phyloP scores from a whole-genome alignment of 805 yeast species.

The Metschnikowia aberdeeniae region DNA sequence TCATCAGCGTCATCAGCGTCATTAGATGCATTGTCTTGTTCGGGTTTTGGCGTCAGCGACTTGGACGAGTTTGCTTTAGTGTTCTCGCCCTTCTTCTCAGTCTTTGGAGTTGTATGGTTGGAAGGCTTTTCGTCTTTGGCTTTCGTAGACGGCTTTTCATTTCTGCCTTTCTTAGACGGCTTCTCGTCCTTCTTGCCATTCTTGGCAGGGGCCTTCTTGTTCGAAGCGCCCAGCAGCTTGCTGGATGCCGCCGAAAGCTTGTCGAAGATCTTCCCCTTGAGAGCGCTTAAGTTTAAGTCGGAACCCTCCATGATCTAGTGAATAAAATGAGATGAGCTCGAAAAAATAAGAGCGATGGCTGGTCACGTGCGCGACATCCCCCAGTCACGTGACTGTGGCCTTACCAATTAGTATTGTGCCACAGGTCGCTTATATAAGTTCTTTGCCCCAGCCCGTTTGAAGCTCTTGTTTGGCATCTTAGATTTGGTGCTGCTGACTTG shows the following conservation, averaged over 20 bases:
- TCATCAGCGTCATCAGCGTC: conserved; percentile 29
- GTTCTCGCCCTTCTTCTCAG: conserved; percentile 19
- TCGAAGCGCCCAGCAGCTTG: not conserved
- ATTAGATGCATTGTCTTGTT: conserved; percentile 6
- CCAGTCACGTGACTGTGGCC: not conserved
- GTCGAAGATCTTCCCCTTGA: conserved; percentile 60
- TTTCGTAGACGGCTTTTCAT: not conserved
- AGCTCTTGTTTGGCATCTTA: no score
- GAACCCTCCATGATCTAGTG: conserved; percentile 38
- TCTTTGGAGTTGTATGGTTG: conserved; percentile 9
- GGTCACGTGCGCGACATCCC: not conserved
- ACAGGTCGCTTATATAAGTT: not conserved
- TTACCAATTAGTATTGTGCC: not conserved
- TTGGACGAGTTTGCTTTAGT: conserved; percentile 12
- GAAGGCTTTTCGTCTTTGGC: not conserved
- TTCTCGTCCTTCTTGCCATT: not conserved
- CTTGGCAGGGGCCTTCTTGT: not conserved
- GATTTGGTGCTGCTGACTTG: no score
- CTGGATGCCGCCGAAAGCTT: conserved; percentile 31
- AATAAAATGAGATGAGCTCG: conserved; percentile 3
- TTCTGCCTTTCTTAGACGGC: not conserved
- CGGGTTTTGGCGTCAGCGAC: conserved; percentile 12
- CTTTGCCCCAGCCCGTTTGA: no score
- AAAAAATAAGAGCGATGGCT: conserved; percentile 1
- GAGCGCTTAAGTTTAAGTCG: conserved; percentile 48